phyloP scores from a whole-genome alignment of 169 alveolate species.

The Blepharisma undulans region DNA sequence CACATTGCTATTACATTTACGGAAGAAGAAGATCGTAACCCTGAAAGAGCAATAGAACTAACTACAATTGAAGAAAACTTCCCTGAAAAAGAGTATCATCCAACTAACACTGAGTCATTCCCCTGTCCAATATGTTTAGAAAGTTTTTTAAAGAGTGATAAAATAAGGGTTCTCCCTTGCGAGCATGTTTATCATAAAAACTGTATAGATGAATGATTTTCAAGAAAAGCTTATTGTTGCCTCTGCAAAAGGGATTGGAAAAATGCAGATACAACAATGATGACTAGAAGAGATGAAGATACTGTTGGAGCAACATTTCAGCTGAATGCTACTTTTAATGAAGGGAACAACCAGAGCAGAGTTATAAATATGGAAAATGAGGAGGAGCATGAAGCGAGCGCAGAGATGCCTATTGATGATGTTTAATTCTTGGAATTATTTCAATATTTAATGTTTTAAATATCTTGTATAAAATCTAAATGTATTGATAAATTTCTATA shows the following conservation, averaged over 20 bases:
- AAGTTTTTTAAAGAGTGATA: conserved; percentile 32
- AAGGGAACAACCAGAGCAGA: background rate
- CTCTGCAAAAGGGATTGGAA: background rate
- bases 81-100: conserved; percentile 18
- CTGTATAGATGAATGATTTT: conserved; percentile 53
- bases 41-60: background rate
- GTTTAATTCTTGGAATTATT: background rate
- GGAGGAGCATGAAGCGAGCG: background rate
- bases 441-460: background rate
- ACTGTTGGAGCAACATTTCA: background rate
- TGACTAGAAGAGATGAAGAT: background rate
- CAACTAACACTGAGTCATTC: background rate
- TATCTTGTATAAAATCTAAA: no score
- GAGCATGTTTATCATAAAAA: conserved; percentile 55
- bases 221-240: background rate
- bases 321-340: background rate
- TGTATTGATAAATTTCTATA: no score
- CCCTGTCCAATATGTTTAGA: conserved; percentile 39
- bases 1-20: background rate
- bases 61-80: background rate
- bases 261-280: background rate
- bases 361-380: background rate
- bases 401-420: background rate
- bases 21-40: background rate
- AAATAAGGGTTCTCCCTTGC: conserved; percentile 42